Conservation (phyloP, 768 basidiomycete genomes). For the Calvatia gigantea region DNA sequence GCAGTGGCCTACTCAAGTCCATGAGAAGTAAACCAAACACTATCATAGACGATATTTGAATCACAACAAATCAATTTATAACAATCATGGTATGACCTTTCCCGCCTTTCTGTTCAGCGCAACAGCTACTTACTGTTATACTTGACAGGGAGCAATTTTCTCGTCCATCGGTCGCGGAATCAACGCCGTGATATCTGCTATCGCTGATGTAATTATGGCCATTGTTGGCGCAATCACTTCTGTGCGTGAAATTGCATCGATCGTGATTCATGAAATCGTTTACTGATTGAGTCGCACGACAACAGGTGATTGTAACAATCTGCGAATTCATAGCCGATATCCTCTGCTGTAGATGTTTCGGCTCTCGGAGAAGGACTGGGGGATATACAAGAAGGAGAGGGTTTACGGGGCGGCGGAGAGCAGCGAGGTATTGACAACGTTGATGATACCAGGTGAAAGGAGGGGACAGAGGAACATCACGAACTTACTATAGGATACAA, state of each 20-base stretch:
- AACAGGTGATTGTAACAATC: conserved; percentile 63
- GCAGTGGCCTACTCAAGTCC: too few species aligned
- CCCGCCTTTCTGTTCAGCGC: neutral
- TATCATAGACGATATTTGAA: too few species aligned
- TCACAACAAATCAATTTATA: too few species aligned
- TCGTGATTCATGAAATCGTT: neutral
- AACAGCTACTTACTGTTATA: neutral
- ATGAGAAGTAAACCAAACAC: too few species aligned
- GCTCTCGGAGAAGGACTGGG: conserved; percentile 28
- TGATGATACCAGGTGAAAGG: neutral
- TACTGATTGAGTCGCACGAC: neutral
- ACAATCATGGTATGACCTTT: neutral
- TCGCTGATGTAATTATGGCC: conserved; percentile 55
- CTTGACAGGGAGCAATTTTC: conserved; percentile 35
- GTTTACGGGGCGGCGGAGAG: neutral
- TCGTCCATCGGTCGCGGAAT: conserved; percentile 64
- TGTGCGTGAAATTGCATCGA: conserved; percentile 33
- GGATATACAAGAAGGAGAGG: neutral
- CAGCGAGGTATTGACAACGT: neutral
- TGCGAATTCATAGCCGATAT: conserved; percentile 58
- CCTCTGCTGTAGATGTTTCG: conserved; percentile 48
- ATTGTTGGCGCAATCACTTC: conserved; percentile 56
- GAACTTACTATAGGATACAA: too few species aligned
- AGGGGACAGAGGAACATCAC: neutral
- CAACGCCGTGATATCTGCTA: conserved; percentile 56